Evolutionary conservation across 2,329 filamentous ascomycete genomes (phyloP).

Genomic region (Paraphaeosphaeria sporulosa): DNA sequence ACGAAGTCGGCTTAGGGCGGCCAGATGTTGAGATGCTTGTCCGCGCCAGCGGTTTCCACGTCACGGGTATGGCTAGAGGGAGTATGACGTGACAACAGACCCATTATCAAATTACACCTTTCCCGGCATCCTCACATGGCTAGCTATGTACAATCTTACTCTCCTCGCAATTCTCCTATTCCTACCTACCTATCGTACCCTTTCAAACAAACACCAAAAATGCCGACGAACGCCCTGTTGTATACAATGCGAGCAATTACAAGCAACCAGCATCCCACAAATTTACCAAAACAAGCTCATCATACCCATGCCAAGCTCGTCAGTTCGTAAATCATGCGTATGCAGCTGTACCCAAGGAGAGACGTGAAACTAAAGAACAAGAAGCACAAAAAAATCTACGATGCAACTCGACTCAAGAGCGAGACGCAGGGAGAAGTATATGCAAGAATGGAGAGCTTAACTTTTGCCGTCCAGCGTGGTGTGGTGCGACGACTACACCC

Average conservation of each 20-base stretch:
- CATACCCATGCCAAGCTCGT: not conserved
- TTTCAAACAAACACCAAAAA: not conserved
- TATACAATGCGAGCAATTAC: not conserved
- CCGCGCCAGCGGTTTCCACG: too few relatives aligned
- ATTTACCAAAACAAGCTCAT: not conserved
- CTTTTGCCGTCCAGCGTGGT: not conserved
- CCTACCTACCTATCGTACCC: too few relatives aligned
- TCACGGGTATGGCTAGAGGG: too few relatives aligned
- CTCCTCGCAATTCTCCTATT: too few relatives aligned
- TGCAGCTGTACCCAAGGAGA: slow-evolving; percentile 4
- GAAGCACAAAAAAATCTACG: not conserved
- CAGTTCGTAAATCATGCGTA: slow-evolving; percentile 3
- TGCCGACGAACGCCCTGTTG: not conserved
- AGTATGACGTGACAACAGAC: too few relatives aligned
- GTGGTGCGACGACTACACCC: not conserved
- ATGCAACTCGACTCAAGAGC: not conserved
- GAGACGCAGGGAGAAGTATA: slow-evolving; percentile 2
- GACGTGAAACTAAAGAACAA: slow-evolving; percentile 1
- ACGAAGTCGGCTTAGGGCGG: too few relatives aligned
- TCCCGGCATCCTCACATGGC: too few relatives aligned
- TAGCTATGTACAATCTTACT: too few relatives aligned
- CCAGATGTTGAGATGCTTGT: too few relatives aligned
- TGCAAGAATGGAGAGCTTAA: slow-evolving; percentile 9
- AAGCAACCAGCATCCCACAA: not conserved
- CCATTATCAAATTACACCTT: too few relatives aligned